Base-by-base conservation (phyloP, 116 monocot species). In the Dioscorea cayenensis region DNA sequence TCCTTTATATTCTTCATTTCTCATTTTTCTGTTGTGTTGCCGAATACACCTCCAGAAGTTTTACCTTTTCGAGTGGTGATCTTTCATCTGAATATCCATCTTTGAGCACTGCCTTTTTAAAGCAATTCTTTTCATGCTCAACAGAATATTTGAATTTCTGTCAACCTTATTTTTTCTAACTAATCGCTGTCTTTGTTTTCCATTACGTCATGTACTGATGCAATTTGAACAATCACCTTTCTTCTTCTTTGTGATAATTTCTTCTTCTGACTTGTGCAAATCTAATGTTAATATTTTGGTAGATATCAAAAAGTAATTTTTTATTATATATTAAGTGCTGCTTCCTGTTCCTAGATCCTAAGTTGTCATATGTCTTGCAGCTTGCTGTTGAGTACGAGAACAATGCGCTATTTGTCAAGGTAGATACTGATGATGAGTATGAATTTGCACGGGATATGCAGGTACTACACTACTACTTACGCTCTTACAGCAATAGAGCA, bases 361-460 rank as follows among this genome's bases (percentile, higher is more conserved):
- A 51, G 38, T 72, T 5, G 37, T 38, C 9, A 9, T 9, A 70
- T 51, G 38, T 28, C 18, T 75, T 76, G 66, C 85, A 95, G 95
- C 85, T 92, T 60, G 89, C 87, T 21, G 92, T 95, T 18, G 95
- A 95, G 74, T 95, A 92, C 36, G 92, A 87, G 68, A 75, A 60
- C 63, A 87, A 75, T 63, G 95, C 76, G 28, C 58, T 82, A 6
- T 85, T 95, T 73, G 79, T 95, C 23, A 95, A 95, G 84, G 95
- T 95, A 32, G 95, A 95, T 65, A 95, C 95, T 3, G 95, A 95
- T 75, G 92, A 95, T 20, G 95, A 95, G 67, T 90, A 90, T 63
- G 90, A 92, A 66, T 89, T 95, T 77, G 87, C 92, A 49, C 78
- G 73, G 63, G 85, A 90, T 72, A 92, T 95, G 95, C 95, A 95